Base-by-base conservation (phyloP, 345 rosid species). In the Citropsis articulata region DNA sequence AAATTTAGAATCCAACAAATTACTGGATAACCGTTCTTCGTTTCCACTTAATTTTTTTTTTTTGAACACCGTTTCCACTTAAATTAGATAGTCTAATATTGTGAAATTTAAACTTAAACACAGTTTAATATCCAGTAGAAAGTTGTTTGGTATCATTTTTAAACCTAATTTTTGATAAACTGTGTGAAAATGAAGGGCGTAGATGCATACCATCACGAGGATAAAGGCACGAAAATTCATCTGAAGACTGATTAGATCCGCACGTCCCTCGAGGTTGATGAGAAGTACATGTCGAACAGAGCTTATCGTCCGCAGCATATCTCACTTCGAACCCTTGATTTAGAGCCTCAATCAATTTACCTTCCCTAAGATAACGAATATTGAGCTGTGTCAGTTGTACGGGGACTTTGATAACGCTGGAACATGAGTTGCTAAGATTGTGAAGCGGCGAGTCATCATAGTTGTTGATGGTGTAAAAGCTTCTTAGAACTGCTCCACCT, bases 311-410 rank as follows among this genome's bases (percentile, higher is more conserved):
- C 31, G 27, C 9, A 1, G 0, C 0, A 31, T 31, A 71, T 3
- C 2, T 7, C 25, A 71, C 27, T 25, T 53, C 75, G 22, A 53
- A 71, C 42, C 75, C 28, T 30, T 28, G 2, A 2, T 30, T 53
- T 28, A 71, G 24, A 28, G 31, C 61, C 25, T 30, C 75, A 0
- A 0, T 10, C 75, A 28, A 19, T 10, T 0, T 19, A 3, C 40
- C 48, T 0, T 4, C 18, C 40, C 0, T 0, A 27, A 70, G 42
- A 55, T 22, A 1, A 2, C 0, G 0, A 21, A 1, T 38, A 72
- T 35, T 38, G 0, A 9, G 0, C 0, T 0, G 5, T 45, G 50
- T 3, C 6, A 14, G 16, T 31, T 27, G 30, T 22, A 55, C 7
- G 6, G 64, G 75, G 16, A 55, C 22, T 71, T 33, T 55, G 6